These are phyloP conservation scores for Fraxinus angustifolia DNA, from an alignment of 305 asterid genomes.

Conservation along the genomic window DNA sequence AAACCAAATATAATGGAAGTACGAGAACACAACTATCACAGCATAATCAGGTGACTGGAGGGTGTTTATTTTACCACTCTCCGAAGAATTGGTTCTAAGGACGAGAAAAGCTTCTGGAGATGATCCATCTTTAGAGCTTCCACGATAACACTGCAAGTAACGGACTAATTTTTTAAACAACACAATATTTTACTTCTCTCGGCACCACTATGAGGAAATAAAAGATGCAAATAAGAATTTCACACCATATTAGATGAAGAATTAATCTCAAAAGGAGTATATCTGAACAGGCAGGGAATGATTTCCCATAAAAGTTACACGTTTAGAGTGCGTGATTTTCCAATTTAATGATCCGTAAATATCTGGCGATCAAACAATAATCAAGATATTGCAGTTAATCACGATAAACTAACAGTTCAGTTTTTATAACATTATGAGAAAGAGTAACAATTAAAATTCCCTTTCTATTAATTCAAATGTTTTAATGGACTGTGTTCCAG, in stretches of 20 bases:
- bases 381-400: background rate
- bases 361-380: background rate
- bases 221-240: background rate
- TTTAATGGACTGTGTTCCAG: background rate
- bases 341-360: background rate
- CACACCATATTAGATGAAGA: background rate
- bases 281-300: background rate
- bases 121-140: conserved; percentile 95
- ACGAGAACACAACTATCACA: background rate
- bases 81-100: conserved; percentile 91
- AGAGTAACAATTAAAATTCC: background rate
- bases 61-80: conserved; percentile 69
- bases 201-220: background rate
- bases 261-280: background rate
- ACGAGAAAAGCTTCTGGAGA: conserved; percentile 92
- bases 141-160: conserved; percentile 77
- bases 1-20: background rate
- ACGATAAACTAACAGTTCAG: background rate
- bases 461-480: background rate
- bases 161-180: background rate
- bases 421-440: background rate
- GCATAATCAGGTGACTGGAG: background rate
- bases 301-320: background rate
- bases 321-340: background rate
- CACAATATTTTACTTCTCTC: background rate